phyloP scores from a whole-genome alignment of 164 flowering plant species.

The Euptelea pleiosperma region DNA sequence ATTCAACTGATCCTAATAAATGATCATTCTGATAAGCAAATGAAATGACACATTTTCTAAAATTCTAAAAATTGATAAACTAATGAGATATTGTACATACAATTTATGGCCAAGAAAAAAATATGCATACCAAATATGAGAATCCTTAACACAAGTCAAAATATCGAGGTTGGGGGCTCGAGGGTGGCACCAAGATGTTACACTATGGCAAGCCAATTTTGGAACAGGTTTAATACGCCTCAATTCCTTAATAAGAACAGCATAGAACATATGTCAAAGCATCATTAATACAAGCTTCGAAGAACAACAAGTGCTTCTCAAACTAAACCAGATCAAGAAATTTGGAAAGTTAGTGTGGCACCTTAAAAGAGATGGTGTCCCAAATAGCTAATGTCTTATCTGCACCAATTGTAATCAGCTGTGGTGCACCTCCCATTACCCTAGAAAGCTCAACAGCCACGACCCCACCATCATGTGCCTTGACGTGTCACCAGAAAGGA shows the following conservation, averaged over 20 bases:
- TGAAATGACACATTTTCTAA: neutral
- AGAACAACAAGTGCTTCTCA: neutral
- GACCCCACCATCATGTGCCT: slow-evolving; percentile 99
- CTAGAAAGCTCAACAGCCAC: slow-evolving; percentile 95
- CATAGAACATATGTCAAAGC: neutral
- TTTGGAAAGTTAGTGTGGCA: slow-evolving; percentile 13
- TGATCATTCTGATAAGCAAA: slow-evolving; percentile 12
- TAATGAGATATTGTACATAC: too few relatives aligned
- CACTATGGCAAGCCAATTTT: slow-evolving; percentile 88
- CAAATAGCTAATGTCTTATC: slow-evolving; percentile 96
- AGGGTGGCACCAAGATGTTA: slow-evolving; percentile 99
- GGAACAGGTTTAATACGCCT: slow-evolving; percentile 96
- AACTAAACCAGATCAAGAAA: slow-evolving; percentile 1
- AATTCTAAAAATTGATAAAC: too few relatives aligned
- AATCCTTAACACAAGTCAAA: slow-evolving; percentile 96
- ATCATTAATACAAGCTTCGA: slow-evolving; percentile 1
- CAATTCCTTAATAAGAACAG: slow-evolving; percentile 55
- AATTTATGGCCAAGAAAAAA: neutral
- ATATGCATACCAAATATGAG: slow-evolving; percentile 82
- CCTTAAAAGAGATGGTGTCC: slow-evolving; percentile 99
- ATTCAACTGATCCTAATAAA: neutral
- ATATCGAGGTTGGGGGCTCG: slow-evolving; percentile 97
- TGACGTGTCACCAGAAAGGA: slow-evolving; percentile 10
- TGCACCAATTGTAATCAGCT: slow-evolving; percentile 90
- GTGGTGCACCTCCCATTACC: slow-evolving; percentile 89